These are phyloP conservation scores for Cytospora chrysosperma DNA, from an alignment of 2,329 filamentous ascomycete species.

Conservation along the genomic window DNA sequence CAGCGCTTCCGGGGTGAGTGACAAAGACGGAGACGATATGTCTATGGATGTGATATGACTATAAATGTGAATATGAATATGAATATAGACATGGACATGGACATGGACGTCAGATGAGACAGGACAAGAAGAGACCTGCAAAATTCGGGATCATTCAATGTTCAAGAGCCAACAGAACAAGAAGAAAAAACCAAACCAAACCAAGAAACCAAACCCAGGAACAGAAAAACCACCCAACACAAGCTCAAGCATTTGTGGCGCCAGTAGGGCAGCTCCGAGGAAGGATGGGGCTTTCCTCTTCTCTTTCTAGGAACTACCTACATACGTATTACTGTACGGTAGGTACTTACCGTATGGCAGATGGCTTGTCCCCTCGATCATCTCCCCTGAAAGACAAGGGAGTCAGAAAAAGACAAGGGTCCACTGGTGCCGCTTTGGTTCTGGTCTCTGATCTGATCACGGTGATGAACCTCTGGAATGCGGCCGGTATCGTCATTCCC, in stretches of 20 bases:
- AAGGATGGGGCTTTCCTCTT: not conserved
- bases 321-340: too few species aligned
- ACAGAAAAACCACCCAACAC: slow-evolving; percentile 1
- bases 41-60: too few species aligned
- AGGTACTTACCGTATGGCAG: too few species aligned
- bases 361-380: slow-evolving; percentile 2
- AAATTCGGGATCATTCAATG: slow-evolving; percentile 6
- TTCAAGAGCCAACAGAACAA: slow-evolving; percentile 4
- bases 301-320: too few species aligned
- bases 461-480: slow-evolving; percentile 4
- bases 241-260: slow-evolving; percentile 5
- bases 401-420: too few species aligned
- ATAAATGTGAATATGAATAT: too few species aligned
- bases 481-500: slow-evolving; percentile 25
- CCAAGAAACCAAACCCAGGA: too few species aligned
- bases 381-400: slow-evolving; percentile 15
- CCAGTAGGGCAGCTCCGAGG: slow-evolving; percentile 6
- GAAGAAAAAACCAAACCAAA: too few species aligned
- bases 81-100: too few species aligned
- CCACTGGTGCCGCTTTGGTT: slow-evolving; percentile 18
- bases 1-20: not conserved
- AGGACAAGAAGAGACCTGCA: slow-evolving; percentile 2
- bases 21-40: too few species aligned
- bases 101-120: not conserved
- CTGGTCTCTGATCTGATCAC: not conserved